phyloP scores from a whole-genome alignment of 352 stramenopile species.

The Phytophthora idaei region DNA sequence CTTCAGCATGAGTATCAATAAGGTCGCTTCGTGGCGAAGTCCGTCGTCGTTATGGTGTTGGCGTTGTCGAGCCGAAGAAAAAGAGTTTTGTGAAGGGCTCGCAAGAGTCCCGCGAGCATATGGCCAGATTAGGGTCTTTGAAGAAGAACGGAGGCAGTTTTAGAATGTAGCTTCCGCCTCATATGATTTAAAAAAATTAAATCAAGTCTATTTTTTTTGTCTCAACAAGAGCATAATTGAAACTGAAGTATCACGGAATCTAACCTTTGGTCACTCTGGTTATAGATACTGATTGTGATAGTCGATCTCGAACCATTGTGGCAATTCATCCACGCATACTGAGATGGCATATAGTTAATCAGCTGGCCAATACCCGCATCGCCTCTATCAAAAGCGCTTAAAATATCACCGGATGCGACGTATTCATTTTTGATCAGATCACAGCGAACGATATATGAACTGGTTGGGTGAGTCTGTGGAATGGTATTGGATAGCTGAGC shows the following conservation, averaged over 20 bases:
- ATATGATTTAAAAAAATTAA: background rate
- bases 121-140: background rate
- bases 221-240: constrained; percentile 6
- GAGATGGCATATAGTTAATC: constrained; percentile 6
- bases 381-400: constrained; percentile 16
- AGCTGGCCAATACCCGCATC: constrained; percentile 21
- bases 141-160: background rate
- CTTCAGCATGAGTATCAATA: constrained; percentile 13
- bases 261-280: background rate
- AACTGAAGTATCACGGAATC: background rate
- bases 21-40: constrained; percentile 4
- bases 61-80: background rate
- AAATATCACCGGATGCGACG: constrained; percentile 18
- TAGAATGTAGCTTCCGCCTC: background rate
- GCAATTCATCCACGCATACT: background rate
- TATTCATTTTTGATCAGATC: constrained; percentile 32
- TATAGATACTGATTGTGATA: background rate
- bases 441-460: constrained; percentile 22
- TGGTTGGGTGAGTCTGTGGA: constrained; percentile 15
- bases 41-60: constrained; percentile 3
- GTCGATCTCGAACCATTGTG: background rate
- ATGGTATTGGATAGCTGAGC: constrained; percentile 14
- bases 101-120: background rate
- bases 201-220: background rate
- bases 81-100: background rate